These are phyloP conservation scores for Cercospora sp. DNA, from an alignment of 2,329 filamentous ascomycete species.

Conservation along the genomic window DNA sequence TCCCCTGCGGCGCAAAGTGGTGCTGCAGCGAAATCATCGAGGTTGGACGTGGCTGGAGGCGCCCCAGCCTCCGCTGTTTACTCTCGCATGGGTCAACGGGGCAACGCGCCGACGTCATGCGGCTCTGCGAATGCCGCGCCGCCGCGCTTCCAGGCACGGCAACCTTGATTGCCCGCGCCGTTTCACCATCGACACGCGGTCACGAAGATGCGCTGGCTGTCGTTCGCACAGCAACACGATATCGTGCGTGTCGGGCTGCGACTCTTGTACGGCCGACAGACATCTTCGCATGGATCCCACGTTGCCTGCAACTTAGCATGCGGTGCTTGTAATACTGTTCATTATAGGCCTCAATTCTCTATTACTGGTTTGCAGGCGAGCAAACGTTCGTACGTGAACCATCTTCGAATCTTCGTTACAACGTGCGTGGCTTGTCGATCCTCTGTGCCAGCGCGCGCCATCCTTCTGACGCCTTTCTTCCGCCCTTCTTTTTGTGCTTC, in stretches of 20 bases:
- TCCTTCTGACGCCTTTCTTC: not conserved
- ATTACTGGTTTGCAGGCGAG: not conserved
- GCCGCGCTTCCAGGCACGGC: not conserved
- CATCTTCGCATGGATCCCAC: not conserved
- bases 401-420: not conserved
- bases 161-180: constrained; percentile 9
- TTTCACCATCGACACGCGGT: not conserved
- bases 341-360: not conserved
- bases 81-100: not conserved
- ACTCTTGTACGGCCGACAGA: not conserved
- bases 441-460: not conserved
- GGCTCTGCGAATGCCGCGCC: constrained; percentile 3
- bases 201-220: not conserved
- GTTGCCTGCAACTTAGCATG: not conserved
- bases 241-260: not conserved
- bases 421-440: not conserved
- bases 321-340: not conserved
- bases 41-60: constrained; percentile 15
- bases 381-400: not conserved
- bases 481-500: not conserved
- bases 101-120: constrained; percentile 13
- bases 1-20: constrained; percentile 5
- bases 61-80: constrained; percentile 9
- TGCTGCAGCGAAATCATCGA: constrained; percentile 15
- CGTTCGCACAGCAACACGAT: not conserved